A percentile compares a stretch with the other conserved stretches of the same genome.
Evolutionary conservation across 495 filamentous ascomycete species (phyloP).

Genomic region (Podospora conica): DNA sequence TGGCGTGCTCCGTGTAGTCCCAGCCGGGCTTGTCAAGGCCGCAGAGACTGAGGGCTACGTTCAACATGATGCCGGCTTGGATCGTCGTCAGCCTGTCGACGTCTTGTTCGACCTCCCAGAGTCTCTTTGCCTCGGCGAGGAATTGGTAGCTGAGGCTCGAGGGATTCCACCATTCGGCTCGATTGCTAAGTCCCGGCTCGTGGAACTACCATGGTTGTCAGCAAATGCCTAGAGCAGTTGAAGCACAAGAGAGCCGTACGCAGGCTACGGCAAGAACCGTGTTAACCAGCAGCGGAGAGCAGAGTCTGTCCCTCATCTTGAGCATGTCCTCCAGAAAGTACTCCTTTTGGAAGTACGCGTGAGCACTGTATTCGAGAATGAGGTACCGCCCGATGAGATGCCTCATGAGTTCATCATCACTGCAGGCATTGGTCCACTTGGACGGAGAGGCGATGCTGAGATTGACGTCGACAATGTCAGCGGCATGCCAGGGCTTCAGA

Average conservation of each 20-base stretch:
- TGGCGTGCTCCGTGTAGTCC: conserved; percentile 16
- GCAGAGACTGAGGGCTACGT: conserved; percentile 22
- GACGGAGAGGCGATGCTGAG: conserved; percentile 17
- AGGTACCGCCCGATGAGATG: conserved; percentile 21
- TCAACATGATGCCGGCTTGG: conserved; percentile 19
- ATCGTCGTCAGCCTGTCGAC: conserved; percentile 21
- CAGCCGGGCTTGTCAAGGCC: conserved; percentile 23
- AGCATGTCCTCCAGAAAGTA: conserved; percentile 27
- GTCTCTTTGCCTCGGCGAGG: conserved; percentile 27
- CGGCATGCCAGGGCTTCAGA: conserved; percentile 26
- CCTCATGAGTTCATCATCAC: conserved; percentile 20
- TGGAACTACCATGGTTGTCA: not conserved
- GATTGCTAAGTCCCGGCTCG: conserved; percentile 15
- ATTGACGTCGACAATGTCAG: conserved; percentile 21
- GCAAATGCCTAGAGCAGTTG: not conserved
- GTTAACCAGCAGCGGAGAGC: conserved; percentile 28
- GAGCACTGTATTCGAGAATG: conserved; percentile 24
- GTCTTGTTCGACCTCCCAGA: conserved; percentile 27
- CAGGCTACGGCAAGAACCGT: conserved; percentile 27
- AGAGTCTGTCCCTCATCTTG: conserved; percentile 17
- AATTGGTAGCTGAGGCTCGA: conserved; percentile 29
- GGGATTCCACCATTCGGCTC: conserved; percentile 25
- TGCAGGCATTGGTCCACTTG: conserved; percentile 22
- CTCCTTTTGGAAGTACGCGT: conserved; percentile 26
- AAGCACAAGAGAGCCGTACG: not conserved